phyloP scores from a whole-genome alignment of 2,329 filamentous ascomycete genomes.

The Nigrospora sphaerica region DNA sequence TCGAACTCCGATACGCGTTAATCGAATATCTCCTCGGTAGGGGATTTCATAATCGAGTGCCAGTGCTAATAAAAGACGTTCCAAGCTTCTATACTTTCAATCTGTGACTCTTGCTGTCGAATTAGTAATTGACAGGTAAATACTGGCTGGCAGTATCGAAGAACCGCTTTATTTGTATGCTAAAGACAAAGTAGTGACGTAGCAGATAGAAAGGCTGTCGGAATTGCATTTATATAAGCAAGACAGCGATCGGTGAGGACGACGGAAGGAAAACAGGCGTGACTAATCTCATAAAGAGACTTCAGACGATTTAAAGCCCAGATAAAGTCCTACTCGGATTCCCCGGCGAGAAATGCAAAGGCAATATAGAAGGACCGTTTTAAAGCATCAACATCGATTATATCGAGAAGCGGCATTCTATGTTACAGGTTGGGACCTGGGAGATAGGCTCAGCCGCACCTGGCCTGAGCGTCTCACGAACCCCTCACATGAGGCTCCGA shows the following conservation, averaged over 20 bases:
- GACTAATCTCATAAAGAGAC: slow-evolving; percentile 8
- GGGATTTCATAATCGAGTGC: slow-evolving; percentile 10
- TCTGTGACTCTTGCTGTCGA: neutral
- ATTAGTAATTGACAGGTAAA: neutral
- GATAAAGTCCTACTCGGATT: slow-evolving; percentile 11
- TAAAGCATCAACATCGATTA: no score
- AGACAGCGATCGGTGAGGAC: slow-evolving; percentile 10
- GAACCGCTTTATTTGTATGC: slow-evolving; percentile 11
- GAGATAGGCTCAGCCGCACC: no score
- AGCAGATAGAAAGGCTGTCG: neutral
- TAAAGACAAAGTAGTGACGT: slow-evolving; percentile 1
- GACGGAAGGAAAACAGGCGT: slow-evolving; percentile 7
- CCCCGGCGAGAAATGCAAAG: slow-evolving; percentile 13
- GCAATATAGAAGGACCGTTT: no score
- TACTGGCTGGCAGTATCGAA: slow-evolving; percentile 3
- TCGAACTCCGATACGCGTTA: slow-evolving; percentile 9
- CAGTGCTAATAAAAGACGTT: slow-evolving; percentile 10
- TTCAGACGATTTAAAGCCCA: slow-evolving; percentile 11
- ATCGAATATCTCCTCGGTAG: slow-evolving; percentile 7
- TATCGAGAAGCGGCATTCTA: no score
- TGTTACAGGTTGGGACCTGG: no score
- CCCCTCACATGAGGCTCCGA: no score
- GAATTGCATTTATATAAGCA: slow-evolving; percentile 8
- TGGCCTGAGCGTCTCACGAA: no score
- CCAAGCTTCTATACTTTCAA: slow-evolving; percentile 1